These are phyloP conservation scores for Cadophora malorum DNA, from an alignment of 2,329 filamentous ascomycete species.

Conservation along the genomic window DNA sequence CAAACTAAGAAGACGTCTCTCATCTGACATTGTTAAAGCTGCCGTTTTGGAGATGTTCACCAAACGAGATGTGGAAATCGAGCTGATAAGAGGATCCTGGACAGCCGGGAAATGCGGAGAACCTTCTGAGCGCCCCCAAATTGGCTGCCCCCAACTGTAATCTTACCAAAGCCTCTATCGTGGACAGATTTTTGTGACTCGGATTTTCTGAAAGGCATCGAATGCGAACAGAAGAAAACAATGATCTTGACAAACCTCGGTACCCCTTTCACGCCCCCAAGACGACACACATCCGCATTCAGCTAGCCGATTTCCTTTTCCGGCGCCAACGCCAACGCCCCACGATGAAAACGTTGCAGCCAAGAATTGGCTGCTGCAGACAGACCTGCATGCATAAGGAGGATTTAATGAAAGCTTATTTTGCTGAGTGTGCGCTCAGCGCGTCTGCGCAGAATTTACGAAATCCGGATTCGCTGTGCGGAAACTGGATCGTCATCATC, in stretches of 20 bases:
- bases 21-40: too few relatives aligned
- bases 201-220: too few relatives aligned
- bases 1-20: too few relatives aligned
- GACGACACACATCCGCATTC: neutral
- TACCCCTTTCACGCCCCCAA: neutral
- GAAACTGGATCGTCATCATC: neutral
- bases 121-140: too few relatives aligned
- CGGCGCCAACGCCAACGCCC: neutral
- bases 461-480: neutral
- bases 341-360: slow-evolving; percentile 1
- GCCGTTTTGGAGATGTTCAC: too few relatives aligned
- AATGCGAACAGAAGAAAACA: too few relatives aligned
- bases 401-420: slow-evolving; percentile 1
- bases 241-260: neutral
- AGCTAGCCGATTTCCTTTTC: neutral
- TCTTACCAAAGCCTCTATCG: too few relatives aligned
- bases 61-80: too few relatives aligned
- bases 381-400: neutral
- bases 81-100: too few relatives aligned
- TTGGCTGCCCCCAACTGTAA: too few relatives aligned
- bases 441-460: neutral
- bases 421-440: neutral
- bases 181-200: too few relatives aligned
- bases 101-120: too few relatives aligned
- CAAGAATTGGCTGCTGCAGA: slow-evolving; percentile 11